Conservation (phyloP, 768 basidiomycete species). For the Ephemerocybe angulata region DNA sequence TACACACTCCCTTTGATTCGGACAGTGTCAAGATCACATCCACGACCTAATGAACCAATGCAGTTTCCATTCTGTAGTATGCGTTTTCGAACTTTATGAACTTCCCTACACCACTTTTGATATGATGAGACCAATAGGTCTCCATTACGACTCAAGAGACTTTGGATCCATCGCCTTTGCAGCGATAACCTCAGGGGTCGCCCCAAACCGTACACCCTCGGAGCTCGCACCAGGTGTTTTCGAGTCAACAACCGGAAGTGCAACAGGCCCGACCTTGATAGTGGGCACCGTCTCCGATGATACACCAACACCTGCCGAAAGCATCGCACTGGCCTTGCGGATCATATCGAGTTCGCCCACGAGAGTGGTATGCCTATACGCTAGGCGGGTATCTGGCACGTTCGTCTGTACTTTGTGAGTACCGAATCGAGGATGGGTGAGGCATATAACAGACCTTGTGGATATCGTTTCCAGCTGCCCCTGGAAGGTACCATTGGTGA, state of each 20-base stretch:
- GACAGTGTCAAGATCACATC: no score
- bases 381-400: conserved; percentile 86
- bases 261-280: background rate
- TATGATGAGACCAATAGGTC: background rate
- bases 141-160: no score
- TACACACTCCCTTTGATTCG: no score
- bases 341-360: conserved; percentile 81
- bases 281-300: background rate
- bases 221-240: background rate
- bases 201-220: background rate
- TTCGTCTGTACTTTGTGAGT: conserved; percentile 65
- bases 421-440: background rate
- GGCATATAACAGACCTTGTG: conserved; percentile 73
- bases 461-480: conserved; percentile 92
- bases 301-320: no score
- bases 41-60: background rate
- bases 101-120: background rate
- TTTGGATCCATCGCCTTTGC: background rate
- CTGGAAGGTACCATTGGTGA: conserved; percentile 88
- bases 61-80: no score
- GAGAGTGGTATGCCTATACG: conserved; percentile 89
- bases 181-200: background rate
- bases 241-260: background rate
- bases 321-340: conserved; percentile 8
- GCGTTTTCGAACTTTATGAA: background rate